phyloP scores from a whole-genome alignment of 805 yeast species.

The Hanseniaspora osmophila region DNA sequence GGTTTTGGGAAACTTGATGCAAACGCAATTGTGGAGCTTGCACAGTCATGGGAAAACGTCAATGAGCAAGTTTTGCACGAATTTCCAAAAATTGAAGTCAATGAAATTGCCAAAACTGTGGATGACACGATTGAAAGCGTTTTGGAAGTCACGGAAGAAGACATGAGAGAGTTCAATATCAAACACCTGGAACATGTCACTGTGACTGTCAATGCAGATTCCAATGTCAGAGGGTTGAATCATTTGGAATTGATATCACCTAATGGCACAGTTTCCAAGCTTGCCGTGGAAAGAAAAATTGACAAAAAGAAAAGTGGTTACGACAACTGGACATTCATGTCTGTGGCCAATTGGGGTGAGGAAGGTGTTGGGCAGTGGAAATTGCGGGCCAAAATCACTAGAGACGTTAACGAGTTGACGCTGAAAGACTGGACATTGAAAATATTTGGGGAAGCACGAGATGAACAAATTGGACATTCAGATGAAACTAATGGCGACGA shows the following conservation, averaged over 20 bases:
- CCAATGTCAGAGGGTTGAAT: conserved; percentile 56
- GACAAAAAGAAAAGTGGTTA: conserved; percentile 53
- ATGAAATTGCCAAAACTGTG: conserved; percentile 10
- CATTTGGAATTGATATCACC: conserved; percentile 61
- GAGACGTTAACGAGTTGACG: conserved; percentile 23
- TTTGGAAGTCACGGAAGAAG: conserved; percentile 33
- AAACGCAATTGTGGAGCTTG: conserved; percentile 52
- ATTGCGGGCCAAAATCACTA: conserved; percentile 41
- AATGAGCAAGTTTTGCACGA: conserved; percentile 83
- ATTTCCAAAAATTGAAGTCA: conserved; percentile 29
- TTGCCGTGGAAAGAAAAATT: conserved; percentile 51
- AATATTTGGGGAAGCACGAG: conserved; percentile 61
- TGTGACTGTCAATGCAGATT: conserved; percentile 56
- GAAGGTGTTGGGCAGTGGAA: conserved; percentile 80
- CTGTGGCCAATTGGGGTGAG: conserved; percentile 99
- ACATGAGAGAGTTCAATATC: conserved; percentile 42
- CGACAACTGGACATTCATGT: conserved; percentile 78
- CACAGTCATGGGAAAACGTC: conserved; percentile 67
- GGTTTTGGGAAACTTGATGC: conserved; percentile 93
- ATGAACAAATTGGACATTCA: background rate
- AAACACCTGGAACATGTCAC: conserved; percentile 76
- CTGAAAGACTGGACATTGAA: conserved; percentile 63
- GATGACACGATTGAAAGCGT: conserved; percentile 22
- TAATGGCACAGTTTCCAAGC: conserved; percentile 50
- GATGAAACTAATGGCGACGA: conserved; percentile 23